These are phyloP conservation scores for Alternaria infectoria DNA, from an alignment of 2,329 filamentous ascomycete species.

Conservation along the genomic window DNA sequence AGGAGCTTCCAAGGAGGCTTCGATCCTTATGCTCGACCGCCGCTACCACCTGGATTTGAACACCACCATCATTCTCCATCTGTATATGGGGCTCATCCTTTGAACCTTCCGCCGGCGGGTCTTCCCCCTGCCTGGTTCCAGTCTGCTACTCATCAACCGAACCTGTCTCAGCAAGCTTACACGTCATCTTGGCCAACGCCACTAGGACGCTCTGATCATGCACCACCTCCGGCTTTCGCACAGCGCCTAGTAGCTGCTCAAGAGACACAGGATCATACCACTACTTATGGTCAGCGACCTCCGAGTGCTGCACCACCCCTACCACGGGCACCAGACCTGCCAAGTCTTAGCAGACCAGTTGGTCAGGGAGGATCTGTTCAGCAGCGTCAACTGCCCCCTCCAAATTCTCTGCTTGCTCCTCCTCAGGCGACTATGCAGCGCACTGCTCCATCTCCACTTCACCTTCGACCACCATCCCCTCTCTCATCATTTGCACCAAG, in stretches of 20 bases:
- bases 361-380: not conserved
- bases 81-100: not conserved
- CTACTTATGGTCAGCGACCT: not conserved
- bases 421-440: conserved; percentile 19
- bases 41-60: not conserved
- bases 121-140: not conserved
- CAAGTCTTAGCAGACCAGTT: not conserved
- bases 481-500: conserved; percentile 13
- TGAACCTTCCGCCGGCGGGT: not conserved
- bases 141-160: not conserved
- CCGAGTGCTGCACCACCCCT: not conserved
- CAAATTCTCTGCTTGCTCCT: not conserved
- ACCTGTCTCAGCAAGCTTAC: not conserved
- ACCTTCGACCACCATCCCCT: conserved; percentile 8
- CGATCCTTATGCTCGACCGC: not conserved
- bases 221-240: not conserved
- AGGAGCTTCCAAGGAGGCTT: not conserved
- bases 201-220: not conserved
- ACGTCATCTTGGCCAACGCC: not conserved
- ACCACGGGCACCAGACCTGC: not conserved
- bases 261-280: not conserved
- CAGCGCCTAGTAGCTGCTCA: conserved; percentile 1
- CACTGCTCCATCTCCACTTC: conserved; percentile 16
- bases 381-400: not conserved
- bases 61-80: not conserved